A percentile compares a stretch with the other conserved stretches of the same genome.
Evolutionary conservation across 805 yeast species (phyloP).

Genomic region (Citeromyces matritensis): DNA sequence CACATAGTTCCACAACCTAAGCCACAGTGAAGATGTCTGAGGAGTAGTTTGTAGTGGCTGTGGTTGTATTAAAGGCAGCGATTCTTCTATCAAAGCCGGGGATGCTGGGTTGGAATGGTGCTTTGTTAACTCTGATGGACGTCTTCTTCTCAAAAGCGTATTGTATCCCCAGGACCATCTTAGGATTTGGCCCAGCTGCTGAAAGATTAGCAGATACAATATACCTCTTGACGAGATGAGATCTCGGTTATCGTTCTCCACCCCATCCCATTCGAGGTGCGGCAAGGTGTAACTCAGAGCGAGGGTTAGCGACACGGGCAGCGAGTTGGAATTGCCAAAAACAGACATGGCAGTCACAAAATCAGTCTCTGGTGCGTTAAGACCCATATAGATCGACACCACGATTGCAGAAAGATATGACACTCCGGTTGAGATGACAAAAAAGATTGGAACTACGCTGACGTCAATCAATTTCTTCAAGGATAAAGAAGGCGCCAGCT

Average conservation of each 20-base stretch:
- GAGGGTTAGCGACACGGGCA: constrained; percentile 83
- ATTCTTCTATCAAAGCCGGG: background rate
- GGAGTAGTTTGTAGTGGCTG: background rate
- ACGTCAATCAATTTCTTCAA: constrained; percentile 68
- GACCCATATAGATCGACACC: constrained; percentile 32
- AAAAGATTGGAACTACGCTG: constrained; percentile 72
- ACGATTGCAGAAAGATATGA: constrained; percentile 49
- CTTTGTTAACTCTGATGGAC: constrained; percentile 17
- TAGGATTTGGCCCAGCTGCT: constrained; percentile 69
- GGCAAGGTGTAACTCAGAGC: constrained; percentile 69
- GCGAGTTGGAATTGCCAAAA: constrained; percentile 88
- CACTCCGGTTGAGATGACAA: constrained; percentile 67
- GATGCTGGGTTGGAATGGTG: background rate
- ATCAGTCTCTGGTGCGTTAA: constrained; percentile 68
- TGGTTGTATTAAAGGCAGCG: background rate
- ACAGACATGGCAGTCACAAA: constrained; percentile 96
- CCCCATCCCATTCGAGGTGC: constrained; percentile 59
- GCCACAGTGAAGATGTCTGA: background rate
- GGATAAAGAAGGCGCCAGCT: constrained; percentile 53
- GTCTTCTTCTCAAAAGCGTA: constrained; percentile 40
- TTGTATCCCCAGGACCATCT: constrained; percentile 87
- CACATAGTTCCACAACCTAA: background rate
- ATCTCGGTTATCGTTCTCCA: constrained; percentile 49
- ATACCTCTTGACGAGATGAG: constrained; percentile 71
- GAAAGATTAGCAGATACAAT: constrained; percentile 58